Evolutionary conservation across 371 early-diverging fungal genomes (phyloP), one percentile per base, ranked within the genome.

Genomic region (Rozella allomycis): DNA sequence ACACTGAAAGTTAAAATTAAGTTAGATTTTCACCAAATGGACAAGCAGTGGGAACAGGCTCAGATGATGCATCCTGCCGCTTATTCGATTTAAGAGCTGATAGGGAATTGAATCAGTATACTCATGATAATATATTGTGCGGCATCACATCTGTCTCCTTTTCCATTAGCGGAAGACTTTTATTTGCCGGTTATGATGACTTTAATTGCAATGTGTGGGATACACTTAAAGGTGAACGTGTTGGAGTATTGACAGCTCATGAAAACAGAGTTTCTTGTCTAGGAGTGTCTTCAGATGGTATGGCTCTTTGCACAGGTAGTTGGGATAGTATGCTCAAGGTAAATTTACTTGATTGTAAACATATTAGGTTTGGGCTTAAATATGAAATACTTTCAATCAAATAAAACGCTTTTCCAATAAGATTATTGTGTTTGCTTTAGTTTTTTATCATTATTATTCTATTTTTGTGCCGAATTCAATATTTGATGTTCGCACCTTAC

Each of bases 161-260:
- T 50, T 86, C 87, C 21, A 60, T 77, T 30, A 85, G 85, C 4
- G 94, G 94, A 3, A 74, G 94, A 28, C 53, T 91, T 19, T 48
- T 93, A 33, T 93, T 93, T 62, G 85, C 90, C 14, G 94, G 91
- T 23, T 91, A 91, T 45, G 94, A 93, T 45, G 91, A 93, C 53
- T 88, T 76, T 46, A 90, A 83, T 53, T 79, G 83, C 66, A 86
- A 88, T 42, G 91, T 87, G 3, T 93, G 94, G 94, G 94, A 93
- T 52, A 84, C 86, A 10, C 64, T 93, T 30, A 81, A 81, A 50
- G 83, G 81, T 29, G 80, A 88, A 31, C 67, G 87, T 34, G 85
- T 88, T 16, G 88, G 90, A 27, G 79, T 85, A 1, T 50, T 93
- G 39, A 70, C 82, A 25, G 77, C 75, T n/a, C 94, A 93, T 51